Conservation (phyloP, 306 rosid genomes). For the Medicago truncatula region MtrunA17r5.0-ANR NC_053045.1:32605001-32605500, state of each 20-base stretch:
- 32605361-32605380: background rate
- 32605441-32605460: too few species aligned
- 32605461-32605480: too few species aligned
- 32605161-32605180: background rate
- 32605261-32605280: background rate
- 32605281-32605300: background rate
- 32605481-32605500: too few species aligned
- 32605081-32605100: background rate
- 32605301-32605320: too few species aligned
- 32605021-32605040: too few species aligned
- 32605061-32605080: background rate
- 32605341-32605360: background rate
- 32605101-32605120: background rate
- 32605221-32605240: too few species aligned
- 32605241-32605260: too few species aligned
- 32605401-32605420: background rate
- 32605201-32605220: background rate
- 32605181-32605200: constrained; percentile 3
- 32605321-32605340: background rate
- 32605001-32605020: too few species aligned
- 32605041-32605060: background rate
- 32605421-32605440: background rate
- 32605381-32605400: background rate
- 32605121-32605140: background rate
- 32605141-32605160: background rate